A percentile compares a stretch with the other conserved stretches of the same genome.
Evolutionary conservation across 1,139 yeast species (phyloP).

Genomic region (Taphrina flavorubra): DNA sequence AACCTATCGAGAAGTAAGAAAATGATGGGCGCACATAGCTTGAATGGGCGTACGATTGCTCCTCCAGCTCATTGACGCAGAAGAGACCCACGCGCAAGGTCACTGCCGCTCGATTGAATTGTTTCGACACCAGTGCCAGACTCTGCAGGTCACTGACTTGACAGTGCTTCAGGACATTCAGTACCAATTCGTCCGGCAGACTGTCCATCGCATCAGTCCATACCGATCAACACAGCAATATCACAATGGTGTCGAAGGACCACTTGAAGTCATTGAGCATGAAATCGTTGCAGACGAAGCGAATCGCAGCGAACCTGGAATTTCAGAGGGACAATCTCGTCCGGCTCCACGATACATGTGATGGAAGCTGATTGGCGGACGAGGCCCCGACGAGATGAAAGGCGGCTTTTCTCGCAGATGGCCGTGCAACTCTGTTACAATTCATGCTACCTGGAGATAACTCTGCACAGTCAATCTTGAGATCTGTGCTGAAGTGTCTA

Average conservation of each 20-base stretch:
- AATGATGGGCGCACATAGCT: not conserved
- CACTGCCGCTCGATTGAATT: constrained; percentile 5
- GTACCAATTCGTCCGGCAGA: constrained; percentile 27
- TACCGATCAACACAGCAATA: too few species aligned
- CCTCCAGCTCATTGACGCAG: constrained; percentile 37
- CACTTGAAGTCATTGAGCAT: too few species aligned
- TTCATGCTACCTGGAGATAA: too few species aligned
- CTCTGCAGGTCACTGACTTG: constrained; percentile 20
- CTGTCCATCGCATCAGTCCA: constrained; percentile 5
- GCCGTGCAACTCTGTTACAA: not conserved
- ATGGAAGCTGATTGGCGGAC: not conserved
- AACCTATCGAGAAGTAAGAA: not conserved
- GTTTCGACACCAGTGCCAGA: constrained; percentile 15
- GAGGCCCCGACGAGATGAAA: not conserved
- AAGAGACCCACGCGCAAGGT: constrained; percentile 27
- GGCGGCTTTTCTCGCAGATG: constrained; percentile 7
- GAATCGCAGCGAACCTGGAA: too few species aligned
- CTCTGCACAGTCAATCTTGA: too few species aligned
- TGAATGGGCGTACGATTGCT: constrained; percentile 24
- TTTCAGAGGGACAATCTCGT: not conserved
- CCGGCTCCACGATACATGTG: not conserved
- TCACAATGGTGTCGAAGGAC: too few species aligned
- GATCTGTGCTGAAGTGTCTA: too few species aligned
- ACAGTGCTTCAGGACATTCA: constrained; percentile 13
- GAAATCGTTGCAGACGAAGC: too few species aligned